Evolutionary conservation across 768 basidiomycete genomes (phyloP).

Genomic region (Trichaptum fuscoviolaceum): DNA sequence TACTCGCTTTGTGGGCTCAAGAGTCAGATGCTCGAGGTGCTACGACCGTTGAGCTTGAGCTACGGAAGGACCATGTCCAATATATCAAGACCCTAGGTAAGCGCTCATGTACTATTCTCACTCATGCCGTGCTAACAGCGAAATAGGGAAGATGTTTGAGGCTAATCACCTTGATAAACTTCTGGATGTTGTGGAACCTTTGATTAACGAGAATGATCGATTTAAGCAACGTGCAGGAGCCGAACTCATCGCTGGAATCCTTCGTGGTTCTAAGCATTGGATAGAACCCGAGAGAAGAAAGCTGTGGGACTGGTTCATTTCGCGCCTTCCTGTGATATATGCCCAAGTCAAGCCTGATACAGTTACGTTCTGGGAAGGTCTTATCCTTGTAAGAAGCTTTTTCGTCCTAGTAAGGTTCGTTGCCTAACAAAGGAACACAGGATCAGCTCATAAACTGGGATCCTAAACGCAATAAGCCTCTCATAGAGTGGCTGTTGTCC

Average conservation of each 20-base stretch:
- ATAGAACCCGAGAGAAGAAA: constrained; percentile 40
- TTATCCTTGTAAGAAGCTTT: constrained; percentile 45
- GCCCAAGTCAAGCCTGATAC: constrained; percentile 84
- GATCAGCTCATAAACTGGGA: constrained; percentile 59
- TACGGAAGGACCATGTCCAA: constrained; percentile 47
- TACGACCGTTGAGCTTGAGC: constrained; percentile 34
- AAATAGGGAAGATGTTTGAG: constrained; percentile 62
- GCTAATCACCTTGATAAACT: constrained; percentile 46
- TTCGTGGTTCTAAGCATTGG: constrained; percentile 91
- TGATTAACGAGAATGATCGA: constrained; percentile 63
- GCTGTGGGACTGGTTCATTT: constrained; percentile 70
- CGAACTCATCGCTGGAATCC: constrained; percentile 65
- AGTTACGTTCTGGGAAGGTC: constrained; percentile 64
- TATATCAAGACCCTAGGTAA: constrained; percentile 47
- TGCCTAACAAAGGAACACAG: constrained; percentile 11
- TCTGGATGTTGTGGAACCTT: constrained; percentile 50
- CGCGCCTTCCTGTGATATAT: constrained; percentile 58
- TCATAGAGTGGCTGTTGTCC: constrained; percentile 73
- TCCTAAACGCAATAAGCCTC: constrained; percentile 65
- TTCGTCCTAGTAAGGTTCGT: neutral
- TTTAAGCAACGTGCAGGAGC: constrained; percentile 83
- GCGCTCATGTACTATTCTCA: constrained; percentile 14
- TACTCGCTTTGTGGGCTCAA: constrained; percentile 70
- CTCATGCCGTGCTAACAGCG: constrained; percentile 21
- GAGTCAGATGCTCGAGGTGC: constrained; percentile 60